Evolutionary conservation across 2,329 filamentous ascomycete genomes (phyloP), one percentile per base, ranked within the genome.

Genomic region (Graphilbum sp.): DNA sequence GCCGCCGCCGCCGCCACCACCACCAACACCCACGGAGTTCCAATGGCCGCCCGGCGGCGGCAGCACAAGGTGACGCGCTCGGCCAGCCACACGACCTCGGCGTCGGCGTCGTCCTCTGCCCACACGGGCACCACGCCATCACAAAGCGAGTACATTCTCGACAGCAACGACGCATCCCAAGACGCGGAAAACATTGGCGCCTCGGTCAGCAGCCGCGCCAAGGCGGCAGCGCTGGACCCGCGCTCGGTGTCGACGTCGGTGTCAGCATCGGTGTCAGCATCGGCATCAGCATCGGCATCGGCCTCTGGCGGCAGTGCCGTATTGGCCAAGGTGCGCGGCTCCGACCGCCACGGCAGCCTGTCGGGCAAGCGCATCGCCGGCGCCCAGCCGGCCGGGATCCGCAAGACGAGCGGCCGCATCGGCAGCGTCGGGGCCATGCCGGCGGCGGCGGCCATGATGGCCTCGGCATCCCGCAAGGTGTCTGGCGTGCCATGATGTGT

Each of bases 131-230:
- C 77, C 75, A 8, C 78, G 79, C 17, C 79, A 79, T 81, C 84
- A 1, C 70, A 81, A 40, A 86, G 80, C 55, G 81, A 85, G 55
- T 78, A 74, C 4, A 78, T 76, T 3, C 77, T 80, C 12, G 81
- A 79, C 0, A 77, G 80, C 49, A 78, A 80, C 46, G 74, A 79
- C 47, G 67, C 74, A 12, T 76, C 73, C 17, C 72, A 79, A 43
- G 79, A 85, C 47, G 69, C 72, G 11, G 79, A 85, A 53, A 85
- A 85, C 49, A 67, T 78, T 54, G 75, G 75, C 24, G 57, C 62
- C 19, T 56, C 47, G 10, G 45, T 50, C 29, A 52, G 56, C 50
- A 52, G 56, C 50, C 49, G 63, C 24, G 66, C 67, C 32, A 79
- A 80, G 48, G 58, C 60, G 7, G 55, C 59, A 63, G 29, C 59